These are phyloP conservation scores for Chlorella variabilis DNA, from an alignment of 163 green algal genomes.

Conservation along the genomic window DNA sequence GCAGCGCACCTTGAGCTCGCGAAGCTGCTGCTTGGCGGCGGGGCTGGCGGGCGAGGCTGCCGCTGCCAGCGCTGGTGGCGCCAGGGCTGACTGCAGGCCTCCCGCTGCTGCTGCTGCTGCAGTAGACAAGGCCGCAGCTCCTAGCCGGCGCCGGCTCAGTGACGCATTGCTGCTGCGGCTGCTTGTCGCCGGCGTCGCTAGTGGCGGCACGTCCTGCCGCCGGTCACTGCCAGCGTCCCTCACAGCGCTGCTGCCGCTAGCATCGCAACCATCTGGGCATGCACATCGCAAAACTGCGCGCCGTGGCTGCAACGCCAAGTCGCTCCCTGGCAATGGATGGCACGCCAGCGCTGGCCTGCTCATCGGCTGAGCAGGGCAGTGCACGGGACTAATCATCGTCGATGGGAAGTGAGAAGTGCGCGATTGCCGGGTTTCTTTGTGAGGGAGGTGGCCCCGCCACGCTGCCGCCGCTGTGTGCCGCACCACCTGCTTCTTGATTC, in stretches of 20 bases:
- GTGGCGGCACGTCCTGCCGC: background rate
- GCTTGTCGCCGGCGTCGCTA: background rate
- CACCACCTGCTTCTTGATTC: too few species aligned
- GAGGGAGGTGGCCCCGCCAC: too few species aligned
- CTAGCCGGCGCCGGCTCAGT: background rate
- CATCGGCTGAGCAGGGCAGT: too few species aligned
- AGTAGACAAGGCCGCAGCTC: background rate
- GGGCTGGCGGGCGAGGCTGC: background rate
- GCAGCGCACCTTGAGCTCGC: constrained; percentile 15
- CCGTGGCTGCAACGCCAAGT: background rate
- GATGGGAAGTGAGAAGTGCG: too few species aligned
- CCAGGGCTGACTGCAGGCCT: background rate
- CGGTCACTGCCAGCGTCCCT: background rate
- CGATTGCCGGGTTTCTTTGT: too few species aligned
- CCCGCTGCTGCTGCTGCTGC: background rate
- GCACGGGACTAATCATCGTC: too few species aligned
- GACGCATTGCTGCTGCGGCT: background rate
- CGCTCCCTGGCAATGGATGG: background rate
- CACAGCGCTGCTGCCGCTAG: too few species aligned
- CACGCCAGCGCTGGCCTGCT: too few species aligned
- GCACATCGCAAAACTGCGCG: background rate
- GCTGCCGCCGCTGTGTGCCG: too few species aligned
- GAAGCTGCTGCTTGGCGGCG: background rate
- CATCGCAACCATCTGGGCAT: background rate
- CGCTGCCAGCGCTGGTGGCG: background rate